phyloP scores from a whole-genome alignment of 1,139 yeast species.

The Magnusiomyces tetraspermus region DNA sequence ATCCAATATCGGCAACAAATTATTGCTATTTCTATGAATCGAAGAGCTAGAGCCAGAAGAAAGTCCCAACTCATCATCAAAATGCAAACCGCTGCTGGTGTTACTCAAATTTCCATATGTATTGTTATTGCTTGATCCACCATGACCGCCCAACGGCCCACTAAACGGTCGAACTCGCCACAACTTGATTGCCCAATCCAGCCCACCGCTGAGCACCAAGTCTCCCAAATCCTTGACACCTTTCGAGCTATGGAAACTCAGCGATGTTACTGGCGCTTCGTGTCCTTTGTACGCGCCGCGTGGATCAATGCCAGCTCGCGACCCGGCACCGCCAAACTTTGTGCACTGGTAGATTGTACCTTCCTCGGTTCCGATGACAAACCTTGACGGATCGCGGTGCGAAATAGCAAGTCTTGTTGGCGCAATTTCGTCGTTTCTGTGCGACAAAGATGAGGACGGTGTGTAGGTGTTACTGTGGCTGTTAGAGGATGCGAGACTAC shows the following conservation, averaged over 20 bases:
- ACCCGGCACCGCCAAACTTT: constrained; percentile 32
- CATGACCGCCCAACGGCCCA: constrained; percentile 14
- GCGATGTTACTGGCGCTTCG: constrained; percentile 32
- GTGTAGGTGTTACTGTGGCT: background rate
- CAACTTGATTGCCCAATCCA: constrained; percentile 38
- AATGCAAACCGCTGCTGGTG: too few relatives aligned
- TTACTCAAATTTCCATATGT: background rate
- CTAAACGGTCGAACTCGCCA: constrained; percentile 28
- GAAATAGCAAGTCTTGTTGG: constrained; percentile 33
- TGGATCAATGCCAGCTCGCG: constrained; percentile 30
- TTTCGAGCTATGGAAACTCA: constrained; percentile 26
- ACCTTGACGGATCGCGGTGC: constrained; percentile 31
- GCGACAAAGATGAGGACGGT: constrained; percentile 4
- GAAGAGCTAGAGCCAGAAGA: constrained; percentile 6
- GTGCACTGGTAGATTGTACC: constrained; percentile 41
- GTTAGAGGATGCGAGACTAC: background rate
- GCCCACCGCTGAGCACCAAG: constrained; percentile 31
- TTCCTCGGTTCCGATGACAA: constrained; percentile 41
- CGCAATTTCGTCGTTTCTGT: constrained; percentile 34
- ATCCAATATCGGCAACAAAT: constrained; percentile 14
- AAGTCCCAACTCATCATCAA: background rate
- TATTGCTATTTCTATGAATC: background rate
- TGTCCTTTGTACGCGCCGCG: constrained; percentile 30
- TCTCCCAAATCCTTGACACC: constrained; percentile 28
- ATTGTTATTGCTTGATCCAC: background rate